Conservation (phyloP, 2,329 filamentous ascomycete genomes). For the Aspergillus oerlinghausenensis region DNA sequence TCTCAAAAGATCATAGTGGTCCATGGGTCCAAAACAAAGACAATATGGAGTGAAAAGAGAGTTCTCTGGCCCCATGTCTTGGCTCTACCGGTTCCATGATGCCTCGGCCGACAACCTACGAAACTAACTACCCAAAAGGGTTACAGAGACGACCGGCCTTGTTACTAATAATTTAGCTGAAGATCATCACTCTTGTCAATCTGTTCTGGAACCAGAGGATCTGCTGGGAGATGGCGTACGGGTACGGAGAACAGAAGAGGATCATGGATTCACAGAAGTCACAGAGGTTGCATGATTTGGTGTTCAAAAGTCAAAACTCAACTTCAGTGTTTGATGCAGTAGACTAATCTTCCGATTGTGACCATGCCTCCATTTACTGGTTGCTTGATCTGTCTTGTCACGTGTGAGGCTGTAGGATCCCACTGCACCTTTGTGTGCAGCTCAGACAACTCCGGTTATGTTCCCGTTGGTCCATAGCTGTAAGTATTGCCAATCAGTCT, state of each 20-base stretch:
- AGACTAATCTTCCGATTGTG: background rate
- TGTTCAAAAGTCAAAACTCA: background rate
- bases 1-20: background rate
- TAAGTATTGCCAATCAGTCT: background rate
- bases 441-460: background rate
- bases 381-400: background rate
- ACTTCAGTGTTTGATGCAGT: background rate
- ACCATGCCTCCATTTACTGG: background rate
- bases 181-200: conserved; percentile 15
- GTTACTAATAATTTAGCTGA: background rate
- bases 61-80: background rate
- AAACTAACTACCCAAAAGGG: conserved; percentile 10
- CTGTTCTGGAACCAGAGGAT: conserved; percentile 6
- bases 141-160: conserved; percentile 2
- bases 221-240: background rate
- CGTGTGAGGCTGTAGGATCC: background rate
- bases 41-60: background rate
- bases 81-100: conserved; percentile 11
- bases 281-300: background rate
- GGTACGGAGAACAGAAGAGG: background rate
- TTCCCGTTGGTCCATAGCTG: background rate
- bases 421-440: background rate
- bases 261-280: background rate
- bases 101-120: conserved; percentile 12
- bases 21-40: background rate